A percentile compares a stretch with the other conserved stretches of the same genome.
These are phyloP conservation scores for Isatis tinctoria DNA, from an alignment of 345 rosid genomes.

Conservation along the genomic window DNA sequence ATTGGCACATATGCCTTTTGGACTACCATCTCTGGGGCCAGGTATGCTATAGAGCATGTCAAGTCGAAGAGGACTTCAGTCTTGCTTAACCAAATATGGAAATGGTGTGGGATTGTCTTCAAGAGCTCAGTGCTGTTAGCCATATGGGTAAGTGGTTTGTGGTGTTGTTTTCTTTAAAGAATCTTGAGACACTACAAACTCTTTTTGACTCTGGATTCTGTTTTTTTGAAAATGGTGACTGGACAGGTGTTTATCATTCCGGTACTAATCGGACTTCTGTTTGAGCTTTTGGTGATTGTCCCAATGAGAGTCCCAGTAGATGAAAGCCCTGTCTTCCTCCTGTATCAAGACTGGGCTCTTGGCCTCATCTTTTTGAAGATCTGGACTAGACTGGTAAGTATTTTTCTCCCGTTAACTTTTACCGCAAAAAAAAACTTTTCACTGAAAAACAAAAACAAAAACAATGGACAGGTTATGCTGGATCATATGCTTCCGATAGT, in stretches of 20 bases:
- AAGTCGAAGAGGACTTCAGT: conserved; percentile 70
- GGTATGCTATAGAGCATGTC: conserved; percentile 77
- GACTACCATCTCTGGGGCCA: conserved; percentile 83
- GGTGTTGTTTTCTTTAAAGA: neutral
- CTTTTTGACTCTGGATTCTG: neutral
- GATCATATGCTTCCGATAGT: conserved; percentile 97
- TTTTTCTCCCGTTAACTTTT: neutral
- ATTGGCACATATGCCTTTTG: conserved; percentile 95
- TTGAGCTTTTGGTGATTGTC: conserved; percentile 96
- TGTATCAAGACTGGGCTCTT: conserved; percentile 98
- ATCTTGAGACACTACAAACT: neutral
- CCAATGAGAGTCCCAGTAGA: conserved; percentile 99
- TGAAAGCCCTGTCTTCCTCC: conserved; percentile 98
- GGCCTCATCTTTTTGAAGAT: conserved; percentile 97
- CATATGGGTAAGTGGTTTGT: conserved; percentile 67
- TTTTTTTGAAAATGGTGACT: neutral
- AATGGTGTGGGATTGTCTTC: conserved; percentile 81
- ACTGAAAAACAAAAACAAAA: neutral
- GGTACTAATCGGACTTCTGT: conserved; percentile 86
- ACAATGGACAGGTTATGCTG: conserved; percentile 71
- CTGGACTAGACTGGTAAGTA: conserved; percentile 92
- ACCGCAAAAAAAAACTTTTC: neutral
- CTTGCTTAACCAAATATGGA: conserved; percentile 69
- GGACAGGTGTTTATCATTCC: conserved; percentile 88
- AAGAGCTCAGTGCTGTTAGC: conserved; percentile 82